Base-by-base conservation (phyloP, 495 filamentous ascomycete genomes). In the Melanomma pulvis-pyrius region DNA sequence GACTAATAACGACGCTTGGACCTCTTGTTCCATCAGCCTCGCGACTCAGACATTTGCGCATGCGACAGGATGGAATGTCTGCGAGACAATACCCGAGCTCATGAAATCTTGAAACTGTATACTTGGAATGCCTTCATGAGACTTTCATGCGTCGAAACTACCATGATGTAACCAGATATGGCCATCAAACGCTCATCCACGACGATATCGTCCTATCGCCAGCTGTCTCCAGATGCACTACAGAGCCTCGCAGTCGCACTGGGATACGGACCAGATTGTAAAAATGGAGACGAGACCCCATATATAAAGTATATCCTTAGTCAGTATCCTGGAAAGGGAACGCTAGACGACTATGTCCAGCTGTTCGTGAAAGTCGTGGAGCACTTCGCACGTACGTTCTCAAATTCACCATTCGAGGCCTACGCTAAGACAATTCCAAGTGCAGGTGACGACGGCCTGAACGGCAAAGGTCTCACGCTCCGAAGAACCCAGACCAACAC, bases 281-380 rank as follows among this genome's bases (percentile, higher is more conserved):
- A 22, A 8, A 30, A 11, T 5, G 26, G 4, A 19, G 48, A 29
- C 17, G 26, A 54, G 17, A 30, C 25, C 1, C 51, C 51, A 8
- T 54, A 54, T 54, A 29, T 54, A 9, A 54, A 54, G 29, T 54
- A 54, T 19, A 54, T 54, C 5, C 12, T 54, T 1, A 54, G 51
- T 19, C 51, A 54, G 51, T 29, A 19, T 29, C 51, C 51, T 4
- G 51, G 51, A 26, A 54, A 32, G 28, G 51, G 51, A 32, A 30
- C 51, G 7, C 26, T 54, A 54, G 51, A 54, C 19, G 28, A 32
- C 51, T 54, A 54, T 24, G 25, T 54, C 13, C 51, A 17, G 2
- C 51, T 54, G 7, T 32, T 54, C 25, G 28, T 54, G 12, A 13
- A 22, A 6, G 48, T 26, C 24, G 48, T 51, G n/a, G 19, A 51